These are phyloP conservation scores for Scedosporium apiospermum DNA, from an alignment of 2,329 filamentous ascomycete genomes.

Conservation along the genomic window DNA sequence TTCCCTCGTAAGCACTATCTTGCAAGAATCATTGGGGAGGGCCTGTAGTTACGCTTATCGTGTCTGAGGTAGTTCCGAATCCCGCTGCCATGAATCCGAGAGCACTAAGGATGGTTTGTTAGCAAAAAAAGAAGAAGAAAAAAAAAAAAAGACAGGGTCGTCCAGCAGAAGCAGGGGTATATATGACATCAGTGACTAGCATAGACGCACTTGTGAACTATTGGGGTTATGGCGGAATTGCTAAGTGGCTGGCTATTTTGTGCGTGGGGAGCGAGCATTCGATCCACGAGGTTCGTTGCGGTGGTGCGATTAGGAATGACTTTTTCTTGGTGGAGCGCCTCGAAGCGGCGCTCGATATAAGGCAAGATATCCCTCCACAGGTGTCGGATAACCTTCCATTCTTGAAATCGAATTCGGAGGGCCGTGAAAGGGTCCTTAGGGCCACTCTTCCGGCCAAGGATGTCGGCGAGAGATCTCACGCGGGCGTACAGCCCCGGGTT, in stretches of 20 bases:
- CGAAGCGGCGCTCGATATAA: conserved; percentile 8
- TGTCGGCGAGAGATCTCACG: conserved; percentile 3
- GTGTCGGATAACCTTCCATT: not conserved
- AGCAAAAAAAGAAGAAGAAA: no score
- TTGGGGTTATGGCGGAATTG: not conserved
- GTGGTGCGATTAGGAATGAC: conserved; percentile 10
- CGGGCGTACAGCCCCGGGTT: conserved; percentile 11
- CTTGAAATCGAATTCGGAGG: not conserved
- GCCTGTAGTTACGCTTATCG: conserved; percentile 6
- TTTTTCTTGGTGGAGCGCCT: conserved; percentile 10
- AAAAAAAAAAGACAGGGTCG: no score
- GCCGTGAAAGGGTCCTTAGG: not conserved
- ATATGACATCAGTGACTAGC: no score
- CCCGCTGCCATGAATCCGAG: conserved; percentile 18
- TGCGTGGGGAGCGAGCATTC: conserved; percentile 15
- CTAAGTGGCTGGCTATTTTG: not conserved
- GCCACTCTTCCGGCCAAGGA: conserved; percentile 6
- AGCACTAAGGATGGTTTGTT: conserved; percentile 8
- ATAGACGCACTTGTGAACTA: not conserved
- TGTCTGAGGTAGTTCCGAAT: conserved; percentile 16
- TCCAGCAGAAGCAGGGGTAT: no score
- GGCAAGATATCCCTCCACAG: conserved; percentile 4
- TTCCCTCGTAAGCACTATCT: not conserved
- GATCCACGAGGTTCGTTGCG: conserved; percentile 13
- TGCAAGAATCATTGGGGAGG: no score